Percentiles rank a stretch among this genome's conserved stretches.
phyloP scores from a whole-genome alignment of 306 rosid species.

The Sicyos baderoa region DNA sequence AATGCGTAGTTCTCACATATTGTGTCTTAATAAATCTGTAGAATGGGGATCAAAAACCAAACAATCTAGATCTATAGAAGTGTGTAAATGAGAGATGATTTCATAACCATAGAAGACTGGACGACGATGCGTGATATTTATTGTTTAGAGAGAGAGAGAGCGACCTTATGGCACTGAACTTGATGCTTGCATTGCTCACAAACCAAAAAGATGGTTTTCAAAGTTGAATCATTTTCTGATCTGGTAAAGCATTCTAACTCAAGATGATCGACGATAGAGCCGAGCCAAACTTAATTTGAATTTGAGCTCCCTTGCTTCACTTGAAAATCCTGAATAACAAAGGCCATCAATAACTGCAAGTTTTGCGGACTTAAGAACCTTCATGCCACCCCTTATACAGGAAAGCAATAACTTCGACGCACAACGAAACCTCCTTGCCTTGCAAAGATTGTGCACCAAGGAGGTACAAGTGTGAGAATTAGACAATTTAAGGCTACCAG shows the following conservation, averaged over 20 bases:
- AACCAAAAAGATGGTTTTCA: neutral
- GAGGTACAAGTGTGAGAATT: constrained; percentile 47
- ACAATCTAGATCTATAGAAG: neutral
- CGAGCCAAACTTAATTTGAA: constrained; percentile 36
- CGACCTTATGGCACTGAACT: neutral
- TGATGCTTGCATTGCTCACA: neutral
- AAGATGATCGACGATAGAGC: constrained; percentile 26
- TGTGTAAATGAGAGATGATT: neutral
- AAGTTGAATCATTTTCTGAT: neutral
- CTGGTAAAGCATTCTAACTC: neutral
- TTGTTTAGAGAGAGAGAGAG: neutral
- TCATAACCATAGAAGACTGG: neutral
- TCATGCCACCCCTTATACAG: constrained; percentile 49
- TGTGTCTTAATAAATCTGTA: neutral
- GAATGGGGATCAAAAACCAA: neutral
- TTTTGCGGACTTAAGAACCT: constrained; percentile 41
- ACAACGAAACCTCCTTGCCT: constrained; percentile 39
- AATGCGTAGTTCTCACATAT: neutral
- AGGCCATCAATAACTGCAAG: constrained; percentile 65
- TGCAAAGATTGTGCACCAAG: constrained; percentile 72
- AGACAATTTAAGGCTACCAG: constrained; percentile 60
- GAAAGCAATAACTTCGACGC: constrained; percentile 57
- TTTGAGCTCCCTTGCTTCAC: constrained; percentile 53
- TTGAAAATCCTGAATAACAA: constrained; percentile 32
- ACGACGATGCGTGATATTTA: neutral